phyloP scores from a whole-genome alignment of 345 rosid genomes.

The Melastoma malabathricum region DNA sequence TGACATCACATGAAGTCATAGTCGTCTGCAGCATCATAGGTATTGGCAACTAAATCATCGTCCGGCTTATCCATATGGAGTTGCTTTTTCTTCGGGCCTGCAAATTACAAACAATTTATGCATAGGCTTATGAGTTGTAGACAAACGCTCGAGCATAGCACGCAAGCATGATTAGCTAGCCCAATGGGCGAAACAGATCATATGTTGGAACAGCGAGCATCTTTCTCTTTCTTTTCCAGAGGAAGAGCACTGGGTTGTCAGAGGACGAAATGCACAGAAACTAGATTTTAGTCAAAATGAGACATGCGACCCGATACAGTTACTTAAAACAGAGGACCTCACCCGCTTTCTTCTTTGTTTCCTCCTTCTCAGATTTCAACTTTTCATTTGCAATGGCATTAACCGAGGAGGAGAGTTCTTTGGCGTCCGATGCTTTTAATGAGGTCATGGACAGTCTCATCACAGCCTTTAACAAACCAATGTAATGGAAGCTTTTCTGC shows the following conservation, averaged over 20 bases:
- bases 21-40: slow-evolving; percentile 56
- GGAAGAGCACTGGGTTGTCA: too few relatives aligned
- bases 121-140: not conserved
- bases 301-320: not conserved
- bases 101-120: not conserved
- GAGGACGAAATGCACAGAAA: too few relatives aligned
- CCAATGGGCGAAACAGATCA: too few relatives aligned
- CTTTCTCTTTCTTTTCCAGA: too few relatives aligned
- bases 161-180: too few relatives aligned
- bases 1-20: slow-evolving; percentile 68
- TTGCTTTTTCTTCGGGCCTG: slow-evolving; percentile 78
- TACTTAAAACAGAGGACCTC: not conserved
- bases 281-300: not conserved
- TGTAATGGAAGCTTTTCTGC: slow-evolving; percentile 86
- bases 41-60: slow-evolving; percentile 43
- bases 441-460: slow-evolving; percentile 64
- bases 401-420: slow-evolving; percentile 73
- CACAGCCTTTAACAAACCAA: slow-evolving; percentile 57
- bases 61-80: slow-evolving; percentile 63
- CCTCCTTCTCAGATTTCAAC: slow-evolving; percentile 80
- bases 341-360: slow-evolving; percentile 80
- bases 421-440: slow-evolving; percentile 78
- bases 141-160: too few relatives aligned
- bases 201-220: too few relatives aligned
- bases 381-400: slow-evolving; percentile 87